These are phyloP conservation scores for Fistulifera pelliculosa DNA, from an alignment of 108 stramenopile species.

Conservation along the genomic window DNA sequence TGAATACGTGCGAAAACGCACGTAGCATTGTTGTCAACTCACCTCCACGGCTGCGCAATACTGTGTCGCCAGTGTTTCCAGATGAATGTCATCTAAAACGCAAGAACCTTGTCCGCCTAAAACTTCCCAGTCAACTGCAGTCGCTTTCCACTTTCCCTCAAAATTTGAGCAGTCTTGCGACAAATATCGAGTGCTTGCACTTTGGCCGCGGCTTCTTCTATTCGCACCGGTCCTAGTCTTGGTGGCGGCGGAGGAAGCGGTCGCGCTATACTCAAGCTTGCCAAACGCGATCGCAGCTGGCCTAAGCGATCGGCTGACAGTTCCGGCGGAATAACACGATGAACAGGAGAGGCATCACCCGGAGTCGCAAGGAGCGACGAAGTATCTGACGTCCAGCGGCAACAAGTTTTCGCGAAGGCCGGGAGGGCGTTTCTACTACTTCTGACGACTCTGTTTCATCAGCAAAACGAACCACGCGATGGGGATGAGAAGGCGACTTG, in stretches of 20 bases:
- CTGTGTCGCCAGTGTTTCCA: conserved; percentile 58
- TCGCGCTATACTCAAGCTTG: background rate
- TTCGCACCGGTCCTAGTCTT: background rate
- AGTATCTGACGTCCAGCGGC: conserved; percentile 39
- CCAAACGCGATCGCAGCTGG: conserved; percentile 6
- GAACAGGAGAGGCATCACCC: background rate
- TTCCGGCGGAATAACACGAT: background rate
- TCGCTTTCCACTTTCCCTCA: conserved; percentile 55
- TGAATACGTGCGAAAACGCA: too few species aligned
- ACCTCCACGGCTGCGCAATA: conserved; percentile 69
- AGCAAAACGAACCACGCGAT: conserved; percentile 22
- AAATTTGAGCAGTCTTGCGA: conserved; percentile 23
- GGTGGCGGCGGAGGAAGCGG: conserved; percentile 8
- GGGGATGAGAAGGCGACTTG: conserved; percentile 10
- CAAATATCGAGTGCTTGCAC: conserved; percentile 3
- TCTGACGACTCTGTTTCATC: background rate
- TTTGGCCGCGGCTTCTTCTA: background rate
- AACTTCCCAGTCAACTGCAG: conserved; percentile 49
- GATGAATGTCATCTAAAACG: conserved; percentile 17
- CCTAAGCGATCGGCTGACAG: conserved; percentile 4
- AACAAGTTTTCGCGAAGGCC: conserved; percentile 37
- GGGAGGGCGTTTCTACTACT: conserved; percentile 4
- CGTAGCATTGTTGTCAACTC: background rate
- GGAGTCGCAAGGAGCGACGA: conserved; percentile 11
- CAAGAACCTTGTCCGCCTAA: conserved; percentile 7